Conservation (phyloP, 1,139 yeast species). For the Waltiozyma sp. region DNA sequence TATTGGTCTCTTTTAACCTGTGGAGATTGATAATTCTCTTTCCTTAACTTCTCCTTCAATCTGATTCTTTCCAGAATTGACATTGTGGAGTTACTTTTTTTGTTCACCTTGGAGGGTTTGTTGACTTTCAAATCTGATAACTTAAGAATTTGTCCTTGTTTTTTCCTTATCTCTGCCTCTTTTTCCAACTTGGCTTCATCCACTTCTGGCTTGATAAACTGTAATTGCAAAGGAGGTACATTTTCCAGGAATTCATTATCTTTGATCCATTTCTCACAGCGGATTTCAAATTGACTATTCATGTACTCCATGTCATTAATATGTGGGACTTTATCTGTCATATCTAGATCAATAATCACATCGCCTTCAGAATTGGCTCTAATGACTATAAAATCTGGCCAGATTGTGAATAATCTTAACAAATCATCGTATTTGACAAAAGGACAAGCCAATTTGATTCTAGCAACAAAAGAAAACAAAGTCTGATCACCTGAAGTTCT, state of each 20-base stretch:
- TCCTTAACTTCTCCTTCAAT: conserved; percentile 24
- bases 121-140: conserved; percentile 3
- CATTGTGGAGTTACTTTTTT: conserved; percentile 8
- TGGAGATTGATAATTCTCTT: conserved; percentile 18
- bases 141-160: conserved; percentile 2
- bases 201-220: conserved; percentile 3
- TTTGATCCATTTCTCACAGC: conserved; percentile 8
- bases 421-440: conserved; percentile 8
- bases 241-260: conserved; percentile 5
- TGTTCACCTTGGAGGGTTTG: conserved; percentile 1
- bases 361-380: conserved; percentile 12
- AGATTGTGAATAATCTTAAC: conserved; percentile 10
- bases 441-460: conserved; percentile 2
- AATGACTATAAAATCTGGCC: conserved; percentile 11
- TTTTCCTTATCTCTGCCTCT: background rate
- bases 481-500: conserved; percentile 13
- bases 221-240: conserved; percentile 1
- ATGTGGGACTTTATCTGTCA: conserved; percentile 4
- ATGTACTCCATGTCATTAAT: conserved; percentile 5
- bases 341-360: conserved; percentile 11
- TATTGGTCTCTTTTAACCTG: conserved; percentile 28
- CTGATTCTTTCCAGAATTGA: conserved; percentile 33
- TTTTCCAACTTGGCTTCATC: background rate
- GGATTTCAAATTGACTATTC: conserved; percentile 4
- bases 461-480: conserved; percentile 1